Percentiles rank a stretch among this genome's conserved stretches.
phyloP scores from a whole-genome alignment of 306 rosid species.

The Crataegus laevigata region DNA sequence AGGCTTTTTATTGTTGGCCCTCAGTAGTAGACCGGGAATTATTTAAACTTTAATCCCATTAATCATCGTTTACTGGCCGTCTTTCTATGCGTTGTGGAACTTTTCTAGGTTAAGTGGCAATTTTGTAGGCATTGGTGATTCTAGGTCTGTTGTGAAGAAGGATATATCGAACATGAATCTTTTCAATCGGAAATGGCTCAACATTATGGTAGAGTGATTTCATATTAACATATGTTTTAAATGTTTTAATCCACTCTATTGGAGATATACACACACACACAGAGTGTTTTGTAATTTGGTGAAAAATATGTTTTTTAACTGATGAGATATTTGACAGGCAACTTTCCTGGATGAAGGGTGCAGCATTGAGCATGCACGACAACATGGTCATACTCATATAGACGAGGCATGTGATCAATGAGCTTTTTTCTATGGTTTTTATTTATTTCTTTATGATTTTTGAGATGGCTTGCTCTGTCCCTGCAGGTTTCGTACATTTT shows the following conservation, averaged over 20 bases:
- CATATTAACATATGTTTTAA: not conserved
- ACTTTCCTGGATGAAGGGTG: slow-evolving; percentile 80
- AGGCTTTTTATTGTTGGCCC: too few species aligned
- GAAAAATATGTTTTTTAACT: slow-evolving; percentile 16
- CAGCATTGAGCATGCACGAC: slow-evolving; percentile 75
- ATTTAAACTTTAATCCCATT: not conserved
- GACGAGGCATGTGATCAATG: slow-evolving; percentile 48
- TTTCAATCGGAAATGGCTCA: not conserved
- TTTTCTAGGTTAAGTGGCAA: not conserved
- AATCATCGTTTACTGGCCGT: not conserved
- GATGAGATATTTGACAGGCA: slow-evolving; percentile 45
- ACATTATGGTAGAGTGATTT: not conserved
- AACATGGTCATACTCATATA: slow-evolving; percentile 87
- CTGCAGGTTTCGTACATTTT: not conserved
- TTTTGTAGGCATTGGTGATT: not conserved
- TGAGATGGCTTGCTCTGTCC: not conserved
- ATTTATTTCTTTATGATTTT: not conserved
- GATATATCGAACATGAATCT: not conserved
- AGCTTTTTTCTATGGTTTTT: not conserved
- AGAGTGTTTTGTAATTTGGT: not conserved
- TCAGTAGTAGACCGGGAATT: too few species aligned
- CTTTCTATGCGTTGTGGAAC: not conserved
- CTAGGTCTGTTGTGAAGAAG: not conserved
- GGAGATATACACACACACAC: not conserved
- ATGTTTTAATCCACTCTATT: not conserved